Conservation (phyloP, 164 flowering plant species). For the Stephania cephalantha region DNA sequence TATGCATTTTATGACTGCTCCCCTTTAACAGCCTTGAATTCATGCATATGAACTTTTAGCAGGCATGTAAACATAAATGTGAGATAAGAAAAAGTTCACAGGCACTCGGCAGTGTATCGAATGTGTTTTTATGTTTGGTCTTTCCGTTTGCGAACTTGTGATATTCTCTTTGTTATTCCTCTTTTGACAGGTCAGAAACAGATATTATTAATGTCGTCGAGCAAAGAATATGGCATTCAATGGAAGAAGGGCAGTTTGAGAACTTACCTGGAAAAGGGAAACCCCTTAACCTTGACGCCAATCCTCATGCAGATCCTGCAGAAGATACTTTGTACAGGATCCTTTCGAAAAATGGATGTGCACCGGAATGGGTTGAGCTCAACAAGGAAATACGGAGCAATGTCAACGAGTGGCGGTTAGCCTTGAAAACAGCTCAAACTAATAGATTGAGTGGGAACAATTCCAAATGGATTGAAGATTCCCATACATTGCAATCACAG, state of each 20-base stretch:
- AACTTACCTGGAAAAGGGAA: constrained; percentile 96
- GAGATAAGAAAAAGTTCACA: too few relatives aligned
- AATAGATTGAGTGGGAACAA: constrained; percentile 29
- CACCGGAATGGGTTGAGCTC: constrained; percentile 94
- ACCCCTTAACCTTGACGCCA: constrained; percentile 57
- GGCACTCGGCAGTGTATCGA: neutral
- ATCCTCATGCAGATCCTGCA: constrained; percentile 91
- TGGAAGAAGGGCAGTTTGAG: constrained; percentile 93
- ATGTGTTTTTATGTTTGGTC: too few relatives aligned
- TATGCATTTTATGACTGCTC: too few relatives aligned
- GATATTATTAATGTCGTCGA: constrained; percentile 80
- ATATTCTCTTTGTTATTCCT: neutral
- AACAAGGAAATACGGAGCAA: constrained; percentile 71
- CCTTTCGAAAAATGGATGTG: constrained; percentile 72
- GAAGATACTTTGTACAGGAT: constrained; percentile 86
- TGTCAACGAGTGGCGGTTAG: constrained; percentile 52
- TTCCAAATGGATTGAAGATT: constrained; percentile 48
- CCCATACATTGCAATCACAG: constrained; percentile 51
- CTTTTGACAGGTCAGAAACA: constrained; percentile 69
- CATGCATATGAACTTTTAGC: neutral
- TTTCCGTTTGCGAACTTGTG: neutral
- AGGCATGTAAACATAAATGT: neutral
- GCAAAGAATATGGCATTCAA: constrained; percentile 88
- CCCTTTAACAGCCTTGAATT: neutral
- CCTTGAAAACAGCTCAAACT: constrained; percentile 60